phyloP scores from a whole-genome alignment of 2,329 filamentous ascomycete genomes.

The Blastomyces percursus region DNA sequence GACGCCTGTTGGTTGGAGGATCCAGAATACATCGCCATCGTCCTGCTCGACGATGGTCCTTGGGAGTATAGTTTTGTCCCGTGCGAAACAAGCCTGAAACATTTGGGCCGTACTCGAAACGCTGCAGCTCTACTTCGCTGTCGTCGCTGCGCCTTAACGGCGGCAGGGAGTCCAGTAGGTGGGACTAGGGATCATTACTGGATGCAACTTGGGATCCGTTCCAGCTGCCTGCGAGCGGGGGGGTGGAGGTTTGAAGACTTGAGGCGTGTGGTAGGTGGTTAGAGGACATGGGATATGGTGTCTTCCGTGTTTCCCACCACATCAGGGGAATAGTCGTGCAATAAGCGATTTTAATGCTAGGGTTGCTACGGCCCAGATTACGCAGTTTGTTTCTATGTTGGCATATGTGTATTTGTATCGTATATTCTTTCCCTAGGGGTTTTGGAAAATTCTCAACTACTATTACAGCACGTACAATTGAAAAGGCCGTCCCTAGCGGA shows the following conservation, averaged over 20 bases:
- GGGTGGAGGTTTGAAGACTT: not conserved
- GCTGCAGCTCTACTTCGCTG: constrained; percentile 8
- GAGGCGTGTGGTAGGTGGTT: not conserved
- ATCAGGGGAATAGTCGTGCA: constrained; percentile 8
- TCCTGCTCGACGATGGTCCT: not conserved
- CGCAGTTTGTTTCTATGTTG: constrained; percentile 9
- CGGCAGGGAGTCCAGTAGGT: not conserved
- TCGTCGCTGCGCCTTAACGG: not conserved
- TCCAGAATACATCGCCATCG: not conserved
- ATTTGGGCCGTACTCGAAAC: constrained; percentile 10
- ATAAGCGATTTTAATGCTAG: constrained; percentile 11
- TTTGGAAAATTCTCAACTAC: not conserved
- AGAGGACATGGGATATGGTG: not conserved
- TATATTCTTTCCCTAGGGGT: not conserved
- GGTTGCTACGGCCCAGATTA: constrained; percentile 9
- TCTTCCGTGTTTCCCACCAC: constrained; percentile 4
- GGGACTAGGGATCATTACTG: not conserved
- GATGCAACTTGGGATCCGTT: not conserved
- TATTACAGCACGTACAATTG: not conserved
- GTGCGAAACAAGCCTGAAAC: not conserved
- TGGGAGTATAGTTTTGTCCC: not conserved
- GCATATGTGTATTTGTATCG: constrained; percentile 8
- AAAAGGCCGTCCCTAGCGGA: not conserved
- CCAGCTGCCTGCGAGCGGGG: not conserved
- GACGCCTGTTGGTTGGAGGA: not conserved